Evolutionary conservation across 768 basidiomycete genomes (phyloP).

Genomic region (Cystobasidium ongulense): DNA sequence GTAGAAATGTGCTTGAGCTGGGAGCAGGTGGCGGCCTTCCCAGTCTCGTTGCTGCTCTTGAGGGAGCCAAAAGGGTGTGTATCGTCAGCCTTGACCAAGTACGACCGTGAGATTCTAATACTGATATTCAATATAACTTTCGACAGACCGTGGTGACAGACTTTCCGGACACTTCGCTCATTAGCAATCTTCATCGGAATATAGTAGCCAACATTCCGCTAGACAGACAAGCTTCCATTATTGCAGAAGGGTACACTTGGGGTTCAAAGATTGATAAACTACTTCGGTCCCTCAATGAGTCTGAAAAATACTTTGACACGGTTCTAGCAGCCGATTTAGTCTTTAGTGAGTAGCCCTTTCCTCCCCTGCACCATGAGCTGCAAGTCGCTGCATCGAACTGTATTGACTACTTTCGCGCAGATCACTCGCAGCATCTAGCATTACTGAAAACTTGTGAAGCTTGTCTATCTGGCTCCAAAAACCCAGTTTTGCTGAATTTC

Average conservation of each 20-base stretch:
- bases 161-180: conserved; percentile 70
- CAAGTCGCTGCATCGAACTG: neutral
- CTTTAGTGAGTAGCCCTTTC: neutral
- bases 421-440: conserved; percentile 62
- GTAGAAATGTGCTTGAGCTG: conserved; percentile 64
- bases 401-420: neutral
- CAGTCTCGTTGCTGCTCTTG: conserved; percentile 62
- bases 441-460: conserved; percentile 64
- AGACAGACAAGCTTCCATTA: neutral
- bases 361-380: neutral
- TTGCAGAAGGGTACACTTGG: conserved; percentile 65
- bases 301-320: conserved; percentile 55
- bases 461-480: conserved; percentile 28
- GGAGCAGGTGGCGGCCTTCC: conserved; percentile 92
- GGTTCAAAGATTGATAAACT: conserved; percentile 55
- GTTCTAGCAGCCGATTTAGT: conserved; percentile 86
- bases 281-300: conserved; percentile 42
- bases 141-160: conserved; percentile 80
- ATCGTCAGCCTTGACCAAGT: neutral
- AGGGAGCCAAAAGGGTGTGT: conserved; percentile 62
- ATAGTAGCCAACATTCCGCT: conserved; percentile 54
- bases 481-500: conserved; percentile 37
- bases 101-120: neutral
- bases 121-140: neutral
- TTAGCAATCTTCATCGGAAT: conserved; percentile 69